Percentiles rank a stretch among this genome's conserved stretches.
Conservation (phyloP, 106 monocot genomes). For the Dendrobium huoshanense region DNA sequence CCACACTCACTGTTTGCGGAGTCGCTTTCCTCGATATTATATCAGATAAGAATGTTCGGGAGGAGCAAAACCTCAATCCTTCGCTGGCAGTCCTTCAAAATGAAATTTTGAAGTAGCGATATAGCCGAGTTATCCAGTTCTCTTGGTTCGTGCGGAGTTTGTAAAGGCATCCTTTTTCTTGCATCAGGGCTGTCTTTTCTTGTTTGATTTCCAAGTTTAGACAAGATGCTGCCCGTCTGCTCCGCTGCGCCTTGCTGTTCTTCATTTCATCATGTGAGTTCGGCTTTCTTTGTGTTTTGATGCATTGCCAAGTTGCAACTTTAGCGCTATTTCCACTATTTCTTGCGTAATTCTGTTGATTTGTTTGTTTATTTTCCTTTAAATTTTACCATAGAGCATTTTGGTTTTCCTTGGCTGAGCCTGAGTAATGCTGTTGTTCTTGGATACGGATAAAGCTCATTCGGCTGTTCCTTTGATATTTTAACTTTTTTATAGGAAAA, state of each 20-base stretch:
- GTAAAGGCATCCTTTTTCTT: background rate
- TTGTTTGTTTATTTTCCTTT: background rate
- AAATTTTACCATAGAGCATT: background rate
- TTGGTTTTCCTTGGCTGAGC: background rate
- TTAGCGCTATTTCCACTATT: background rate
- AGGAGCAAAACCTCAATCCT: background rate
- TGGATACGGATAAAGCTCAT: background rate
- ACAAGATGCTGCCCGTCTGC: slow-evolving; percentile 61
- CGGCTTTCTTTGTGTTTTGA: background rate
- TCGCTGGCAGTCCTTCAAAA: background rate
- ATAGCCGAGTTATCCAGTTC: background rate
- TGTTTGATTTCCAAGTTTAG: slow-evolving; percentile 14
- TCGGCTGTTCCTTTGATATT: background rate
- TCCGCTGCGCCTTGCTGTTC: slow-evolving; percentile 51
- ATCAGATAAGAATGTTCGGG: background rate
- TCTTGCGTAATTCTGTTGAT: background rate
- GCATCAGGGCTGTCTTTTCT: background rate
- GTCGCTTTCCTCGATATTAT: background rate
- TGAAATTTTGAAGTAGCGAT: background rate
- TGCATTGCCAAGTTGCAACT: background rate
- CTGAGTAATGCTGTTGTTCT: background rate
- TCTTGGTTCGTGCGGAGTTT: background rate
- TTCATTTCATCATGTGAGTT: slow-evolving; percentile 40
- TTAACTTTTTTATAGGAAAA: background rate
- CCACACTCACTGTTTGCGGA: background rate